phyloP scores from a whole-genome alignment of 2,329 filamentous ascomycete genomes.

The Botrytis hyacinthi region DNA sequence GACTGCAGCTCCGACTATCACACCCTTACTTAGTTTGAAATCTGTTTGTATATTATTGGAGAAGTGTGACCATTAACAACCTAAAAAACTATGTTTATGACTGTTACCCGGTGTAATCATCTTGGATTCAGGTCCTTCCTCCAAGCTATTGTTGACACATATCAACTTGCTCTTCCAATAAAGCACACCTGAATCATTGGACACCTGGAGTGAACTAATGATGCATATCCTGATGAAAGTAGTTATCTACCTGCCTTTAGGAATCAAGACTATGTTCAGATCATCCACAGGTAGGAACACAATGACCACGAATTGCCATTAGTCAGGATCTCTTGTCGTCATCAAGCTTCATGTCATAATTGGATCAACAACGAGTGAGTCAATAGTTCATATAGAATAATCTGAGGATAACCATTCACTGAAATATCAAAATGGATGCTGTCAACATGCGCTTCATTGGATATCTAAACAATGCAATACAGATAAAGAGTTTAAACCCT shows the following conservation, averaged over 20 bases:
- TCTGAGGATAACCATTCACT: not conserved
- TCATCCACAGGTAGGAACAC: not conserved
- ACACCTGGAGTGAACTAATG: not conserved
- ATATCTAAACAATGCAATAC: not conserved
- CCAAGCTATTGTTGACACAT: not conserved
- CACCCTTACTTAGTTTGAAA: not conserved
- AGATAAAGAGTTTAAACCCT: slow-evolving; percentile 29
- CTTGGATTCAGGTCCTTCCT: not conserved
- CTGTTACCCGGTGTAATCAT: not conserved
- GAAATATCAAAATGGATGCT: not conserved
- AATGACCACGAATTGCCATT: not conserved
- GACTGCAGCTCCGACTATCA: not conserved
- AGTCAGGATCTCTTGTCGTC: not conserved
- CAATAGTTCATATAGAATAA: not conserved
- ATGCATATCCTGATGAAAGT: not conserved
- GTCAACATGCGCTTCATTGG: not conserved
- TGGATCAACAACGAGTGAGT: not conserved
- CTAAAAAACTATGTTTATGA: not conserved
- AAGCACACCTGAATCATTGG: not conserved
- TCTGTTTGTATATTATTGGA: not conserved
- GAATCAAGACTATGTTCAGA: not conserved
- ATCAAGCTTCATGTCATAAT: not conserved
- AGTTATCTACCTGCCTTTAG: not conserved
- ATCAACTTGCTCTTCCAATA: not conserved
- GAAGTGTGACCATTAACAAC: not conserved